Percentiles rank a stretch among this genome's conserved stretches.
Evolutionary conservation across 345 rosid genomes (phyloP).

Genomic region (Hypericum androsaemum): DNA sequence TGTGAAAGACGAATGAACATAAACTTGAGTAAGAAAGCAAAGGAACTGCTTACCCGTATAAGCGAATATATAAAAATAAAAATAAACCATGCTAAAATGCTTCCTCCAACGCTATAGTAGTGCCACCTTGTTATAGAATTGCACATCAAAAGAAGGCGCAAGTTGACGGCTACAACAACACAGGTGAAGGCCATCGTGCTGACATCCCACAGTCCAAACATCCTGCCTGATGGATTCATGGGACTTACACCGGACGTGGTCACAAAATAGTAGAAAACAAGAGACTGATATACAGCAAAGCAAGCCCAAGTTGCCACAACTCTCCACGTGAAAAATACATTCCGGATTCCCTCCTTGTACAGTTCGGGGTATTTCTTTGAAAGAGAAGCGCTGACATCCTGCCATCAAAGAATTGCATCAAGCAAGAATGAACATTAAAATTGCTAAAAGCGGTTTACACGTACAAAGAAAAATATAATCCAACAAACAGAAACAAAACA

Average conservation of each 20-base stretch:
- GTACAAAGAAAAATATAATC: not conserved
- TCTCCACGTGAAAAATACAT: conserved; percentile 85
- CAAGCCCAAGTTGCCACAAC: conserved; percentile 83
- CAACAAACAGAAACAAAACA: not conserved
- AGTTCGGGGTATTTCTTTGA: conserved; percentile 95
- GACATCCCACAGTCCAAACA: conserved; percentile 94
- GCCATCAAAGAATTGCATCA: conserved; percentile 9
- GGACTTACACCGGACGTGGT: conserved; percentile 48
- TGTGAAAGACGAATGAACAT: not conserved
- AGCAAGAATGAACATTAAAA: not conserved
- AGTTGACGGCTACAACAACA: conserved; percentile 81
- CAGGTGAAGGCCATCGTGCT: conserved; percentile 97
- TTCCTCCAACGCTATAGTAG: conserved; percentile 76
- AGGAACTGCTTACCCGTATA: conserved; percentile 24
- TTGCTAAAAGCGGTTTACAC: too few species aligned
- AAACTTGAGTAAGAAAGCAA: conserved; percentile 3
- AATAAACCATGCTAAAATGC: conserved; percentile 80
- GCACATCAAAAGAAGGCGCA: conserved; percentile 91
- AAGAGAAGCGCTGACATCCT: conserved; percentile 94
- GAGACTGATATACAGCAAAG: conserved; percentile 84
- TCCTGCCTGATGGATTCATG: conserved; percentile 63
- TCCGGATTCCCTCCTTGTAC: conserved; percentile 79
- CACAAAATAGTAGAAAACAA: conserved; percentile 62
- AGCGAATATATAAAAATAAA: conserved; percentile 67
- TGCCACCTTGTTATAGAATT: conserved; percentile 94